phyloP scores from a whole-genome alignment of 495 filamentous ascomycete species.

The Rhizodiscina lignyota region DNA sequence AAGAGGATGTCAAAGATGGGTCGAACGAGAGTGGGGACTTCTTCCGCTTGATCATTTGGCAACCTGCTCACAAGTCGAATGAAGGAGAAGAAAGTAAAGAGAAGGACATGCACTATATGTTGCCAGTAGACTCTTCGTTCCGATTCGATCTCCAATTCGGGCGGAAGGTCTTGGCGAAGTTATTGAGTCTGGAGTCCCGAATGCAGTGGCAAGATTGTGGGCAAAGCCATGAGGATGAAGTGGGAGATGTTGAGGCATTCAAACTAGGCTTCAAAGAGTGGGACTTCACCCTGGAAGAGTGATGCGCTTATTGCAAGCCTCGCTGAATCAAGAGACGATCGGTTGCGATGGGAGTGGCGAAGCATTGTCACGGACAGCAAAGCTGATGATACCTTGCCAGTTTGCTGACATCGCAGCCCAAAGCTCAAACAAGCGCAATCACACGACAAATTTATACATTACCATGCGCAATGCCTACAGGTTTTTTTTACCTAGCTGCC shows the following conservation, averaged over 20 bases:
- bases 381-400: too few relatives aligned
- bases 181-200: conserved; percentile 58
- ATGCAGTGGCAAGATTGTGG: conserved; percentile 68
- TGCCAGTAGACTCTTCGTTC: conserved; percentile 34
- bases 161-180: conserved; percentile 68
- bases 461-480: too few relatives aligned
- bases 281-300: conserved; percentile 50
- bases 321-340: too few relatives aligned
- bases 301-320: too few relatives aligned
- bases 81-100: conserved; percentile 5
- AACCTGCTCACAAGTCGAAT: conserved; percentile 24
- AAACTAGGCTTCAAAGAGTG: conserved; percentile 71
- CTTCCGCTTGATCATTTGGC: conserved; percentile 75
- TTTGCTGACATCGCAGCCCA: too few relatives aligned
- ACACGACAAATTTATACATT: too few relatives aligned
- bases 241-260: conserved; percentile 59
- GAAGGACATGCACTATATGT: conserved; percentile 26
- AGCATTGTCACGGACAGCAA: too few relatives aligned
- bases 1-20: conserved; percentile 22
- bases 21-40: conserved; percentile 39
- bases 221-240: conserved; percentile 63
- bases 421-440: too few relatives aligned
- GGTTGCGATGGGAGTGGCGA: too few relatives aligned
- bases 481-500: too few relatives aligned
- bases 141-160: conserved; percentile 52